Percentiles rank a stretch among this genome's conserved stretches.
Evolutionary conservation across 2,329 filamentous ascomycete species (phyloP).

Genomic region (Nannizziopsis arthrosporioides): DNA sequence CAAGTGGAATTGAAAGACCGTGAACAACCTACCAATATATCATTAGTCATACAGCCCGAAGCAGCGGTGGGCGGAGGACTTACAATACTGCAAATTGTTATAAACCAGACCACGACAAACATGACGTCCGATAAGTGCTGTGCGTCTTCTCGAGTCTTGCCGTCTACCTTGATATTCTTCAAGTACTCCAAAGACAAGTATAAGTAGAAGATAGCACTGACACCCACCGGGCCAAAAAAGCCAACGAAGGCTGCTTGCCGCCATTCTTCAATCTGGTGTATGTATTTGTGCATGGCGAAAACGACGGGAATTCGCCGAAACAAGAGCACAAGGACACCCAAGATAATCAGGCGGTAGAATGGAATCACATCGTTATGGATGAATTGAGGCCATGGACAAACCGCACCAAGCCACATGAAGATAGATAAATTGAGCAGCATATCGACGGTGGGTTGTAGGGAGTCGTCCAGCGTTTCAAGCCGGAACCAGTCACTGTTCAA

Average conservation of each 20-base stretch:
- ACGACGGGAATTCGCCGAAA: conserved; percentile 68
- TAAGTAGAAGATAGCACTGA: conserved; percentile 81
- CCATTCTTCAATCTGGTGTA: conserved; percentile 64
- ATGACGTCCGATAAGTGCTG: conserved; percentile 53
- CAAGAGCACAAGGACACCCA: conserved; percentile 66
- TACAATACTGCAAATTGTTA: conserved; percentile 71
- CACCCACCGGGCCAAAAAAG: conserved; percentile 87
- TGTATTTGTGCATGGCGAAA: conserved; percentile 58
- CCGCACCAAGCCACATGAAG: conserved; percentile 83
- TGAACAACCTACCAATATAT: conserved; percentile 50
- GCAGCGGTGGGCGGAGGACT: conserved; percentile 26
- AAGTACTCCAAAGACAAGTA: conserved; percentile 72
- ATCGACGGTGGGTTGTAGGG: conserved; percentile 85
- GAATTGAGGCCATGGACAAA: conserved; percentile 70
- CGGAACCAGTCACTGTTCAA: conserved; percentile 71
- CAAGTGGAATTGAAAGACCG: conserved; percentile 65
- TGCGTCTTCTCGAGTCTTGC: conserved; percentile 52
- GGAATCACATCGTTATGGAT: conserved; percentile 56
- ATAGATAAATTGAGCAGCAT: conserved; percentile 84
- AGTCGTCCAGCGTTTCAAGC: conserved; percentile 76
- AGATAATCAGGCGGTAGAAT: conserved; percentile 57
- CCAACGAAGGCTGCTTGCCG: conserved; percentile 75
- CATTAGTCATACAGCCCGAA: background rate
- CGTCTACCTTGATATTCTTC: conserved; percentile 44
- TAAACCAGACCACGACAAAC: conserved; percentile 70